Evolutionary conservation across 164 flowering plant species (phyloP).

Genomic region (Vitis rupestris): DNA sequence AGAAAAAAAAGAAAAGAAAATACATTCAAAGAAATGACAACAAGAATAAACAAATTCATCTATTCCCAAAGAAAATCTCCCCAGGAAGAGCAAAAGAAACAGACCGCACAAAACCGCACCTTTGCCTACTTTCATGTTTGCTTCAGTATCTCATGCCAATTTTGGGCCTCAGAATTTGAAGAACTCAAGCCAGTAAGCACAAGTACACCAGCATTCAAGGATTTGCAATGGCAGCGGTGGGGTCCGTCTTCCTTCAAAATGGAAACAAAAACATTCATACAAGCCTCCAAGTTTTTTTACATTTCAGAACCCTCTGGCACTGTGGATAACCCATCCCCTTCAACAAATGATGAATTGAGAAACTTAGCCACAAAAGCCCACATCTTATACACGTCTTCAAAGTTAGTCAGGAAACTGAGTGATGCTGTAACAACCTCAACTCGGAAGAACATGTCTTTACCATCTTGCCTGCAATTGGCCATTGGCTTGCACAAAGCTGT

Average conservation of each 20-base stretch:
- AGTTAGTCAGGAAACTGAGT: conserved; percentile 61
- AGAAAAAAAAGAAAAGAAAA: conserved; percentile 5
- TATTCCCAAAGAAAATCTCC: conserved; percentile 15
- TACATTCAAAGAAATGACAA: conserved; percentile 31
- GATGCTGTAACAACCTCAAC: conserved; percentile 72
- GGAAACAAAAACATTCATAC: conserved; percentile 6
- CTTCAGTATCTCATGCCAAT: conserved; percentile 17
- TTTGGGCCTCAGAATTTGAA: too few relatives aligned
- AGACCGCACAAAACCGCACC: conserved; percentile 24
- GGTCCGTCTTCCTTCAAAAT: conserved; percentile 16
- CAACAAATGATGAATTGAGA: conserved; percentile 50
- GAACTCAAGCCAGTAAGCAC: too few relatives aligned
- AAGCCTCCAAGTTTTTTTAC: conserved; percentile 7
- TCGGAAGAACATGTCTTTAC: conserved; percentile 36
- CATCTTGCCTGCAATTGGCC: conserved; percentile 46
- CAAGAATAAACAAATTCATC: conserved; percentile 47
- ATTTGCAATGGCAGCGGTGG: conserved; percentile 16
- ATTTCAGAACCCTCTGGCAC: conserved; percentile 53
- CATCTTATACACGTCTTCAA: conserved; percentile 63
- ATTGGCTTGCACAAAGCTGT: conserved; percentile 50
- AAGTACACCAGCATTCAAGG: not conserved
- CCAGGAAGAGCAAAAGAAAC: conserved; percentile 22
- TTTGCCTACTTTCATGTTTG: conserved; percentile 14
- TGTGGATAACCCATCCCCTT: conserved; percentile 41
- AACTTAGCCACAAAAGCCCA: conserved; percentile 58